These are phyloP conservation scores for Astragalus glycyphyllos DNA, from an alignment of 306 rosid genomes.

Conservation along the genomic window DNA sequence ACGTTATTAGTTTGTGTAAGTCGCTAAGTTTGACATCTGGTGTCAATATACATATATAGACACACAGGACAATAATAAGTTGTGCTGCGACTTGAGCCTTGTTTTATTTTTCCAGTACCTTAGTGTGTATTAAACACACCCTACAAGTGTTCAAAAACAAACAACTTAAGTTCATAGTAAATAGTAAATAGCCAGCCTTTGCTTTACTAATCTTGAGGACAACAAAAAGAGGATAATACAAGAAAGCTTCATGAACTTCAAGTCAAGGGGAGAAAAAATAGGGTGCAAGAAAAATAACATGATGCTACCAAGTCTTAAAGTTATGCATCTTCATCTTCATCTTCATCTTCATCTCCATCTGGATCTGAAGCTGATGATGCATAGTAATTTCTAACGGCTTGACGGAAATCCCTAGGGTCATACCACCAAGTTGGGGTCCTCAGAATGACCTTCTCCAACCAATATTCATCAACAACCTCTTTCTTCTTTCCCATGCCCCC, in stretches of 20 bases:
- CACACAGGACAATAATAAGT: too few relatives aligned
- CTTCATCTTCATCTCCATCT: neutral
- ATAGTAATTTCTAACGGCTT: slow-evolving; percentile 29
- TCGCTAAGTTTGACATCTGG: too few relatives aligned
- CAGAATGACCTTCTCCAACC: slow-evolving; percentile 61
- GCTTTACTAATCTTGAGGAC: neutral
- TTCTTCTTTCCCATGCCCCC: slow-evolving; percentile 23
- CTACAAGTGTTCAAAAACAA: slow-evolving; percentile 12
- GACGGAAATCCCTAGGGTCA: slow-evolving; percentile 53
- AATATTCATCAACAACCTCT: slow-evolving; percentile 33
- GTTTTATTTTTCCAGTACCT: too few relatives aligned
- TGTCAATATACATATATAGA: too few relatives aligned
- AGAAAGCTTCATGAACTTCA: slow-evolving; percentile 2
- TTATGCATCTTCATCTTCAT: neutral
- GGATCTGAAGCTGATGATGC: neutral
- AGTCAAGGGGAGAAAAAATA: slow-evolving; percentile 6
- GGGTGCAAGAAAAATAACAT: neutral
- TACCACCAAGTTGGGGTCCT: slow-evolving; percentile 60
- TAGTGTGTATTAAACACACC: too few relatives aligned
- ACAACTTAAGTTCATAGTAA: slow-evolving; percentile 12
- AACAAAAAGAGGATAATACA: slow-evolving; percentile 35
- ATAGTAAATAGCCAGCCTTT: neutral
- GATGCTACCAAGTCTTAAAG: neutral
- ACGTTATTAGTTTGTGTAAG: too few relatives aligned
- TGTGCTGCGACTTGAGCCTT: too few relatives aligned